Percentiles rank a stretch among this genome's conserved stretches.
Conservation (phyloP, 1,284 basidiomycete genomes). For the Tilletia caries region DNA sequence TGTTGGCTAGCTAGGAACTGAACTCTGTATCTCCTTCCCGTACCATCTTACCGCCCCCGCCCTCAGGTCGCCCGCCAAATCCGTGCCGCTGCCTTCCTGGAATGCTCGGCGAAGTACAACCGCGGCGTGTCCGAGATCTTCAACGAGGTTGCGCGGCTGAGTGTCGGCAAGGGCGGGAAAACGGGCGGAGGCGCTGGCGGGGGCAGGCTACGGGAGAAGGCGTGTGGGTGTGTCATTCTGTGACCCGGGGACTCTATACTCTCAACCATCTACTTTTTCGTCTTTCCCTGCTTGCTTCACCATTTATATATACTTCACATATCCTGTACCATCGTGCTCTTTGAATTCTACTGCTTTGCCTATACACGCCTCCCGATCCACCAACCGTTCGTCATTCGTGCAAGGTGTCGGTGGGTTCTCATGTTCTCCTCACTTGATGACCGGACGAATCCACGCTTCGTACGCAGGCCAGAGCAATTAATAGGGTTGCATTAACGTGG, state of each 20-base stretch:
- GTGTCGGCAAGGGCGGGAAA: conserved; percentile 3
- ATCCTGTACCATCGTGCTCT: background rate
- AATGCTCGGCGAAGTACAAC: conserved; percentile 93
- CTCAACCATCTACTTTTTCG: background rate
- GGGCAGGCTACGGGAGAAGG: background rate
- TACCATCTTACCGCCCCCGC: background rate
- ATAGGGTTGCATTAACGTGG: too few relatives aligned
- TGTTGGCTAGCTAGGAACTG: too few relatives aligned
- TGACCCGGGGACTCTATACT: background rate
- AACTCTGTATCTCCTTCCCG: too few relatives aligned
- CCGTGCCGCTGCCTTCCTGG: conserved; percentile 80
- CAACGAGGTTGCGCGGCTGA: background rate
- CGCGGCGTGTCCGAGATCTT: conserved; percentile 89
- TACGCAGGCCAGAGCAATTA: too few relatives aligned
- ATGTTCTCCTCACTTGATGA: too few relatives aligned
- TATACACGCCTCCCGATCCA: too few relatives aligned
- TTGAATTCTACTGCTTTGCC: too few relatives aligned
- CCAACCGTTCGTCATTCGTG: too few relatives aligned
- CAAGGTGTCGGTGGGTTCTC: too few relatives aligned
- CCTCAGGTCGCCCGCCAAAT: conserved; percentile 81
- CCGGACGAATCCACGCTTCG: too few relatives aligned
- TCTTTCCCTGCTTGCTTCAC: too few relatives aligned
- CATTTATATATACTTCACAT: background rate
- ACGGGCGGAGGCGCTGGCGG: background rate
- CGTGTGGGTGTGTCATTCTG: background rate